These are phyloP conservation scores for Zizania latifolia DNA, from an alignment of 176 grass and related monocot genomes.

Conservation along the genomic window DNA sequence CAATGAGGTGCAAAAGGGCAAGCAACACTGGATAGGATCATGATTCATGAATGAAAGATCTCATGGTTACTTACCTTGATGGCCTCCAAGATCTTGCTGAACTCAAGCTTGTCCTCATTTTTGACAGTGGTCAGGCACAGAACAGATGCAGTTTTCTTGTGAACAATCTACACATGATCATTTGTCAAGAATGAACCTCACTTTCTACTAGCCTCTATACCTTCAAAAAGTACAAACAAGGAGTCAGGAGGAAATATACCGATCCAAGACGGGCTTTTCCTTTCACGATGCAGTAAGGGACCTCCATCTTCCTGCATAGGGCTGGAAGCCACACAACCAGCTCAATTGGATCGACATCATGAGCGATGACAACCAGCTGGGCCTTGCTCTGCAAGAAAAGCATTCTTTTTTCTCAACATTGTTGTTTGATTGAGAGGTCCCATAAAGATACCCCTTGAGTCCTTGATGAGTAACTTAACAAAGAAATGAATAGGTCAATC, in stretches of 20 bases:
- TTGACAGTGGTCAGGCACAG: constrained; percentile 63
- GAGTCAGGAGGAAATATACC: neutral
- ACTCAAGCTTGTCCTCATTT: too few relatives aligned
- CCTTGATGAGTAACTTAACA: neutral
- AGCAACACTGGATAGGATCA: neutral
- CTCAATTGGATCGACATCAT: constrained; percentile 74
- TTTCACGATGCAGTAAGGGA: too few relatives aligned
- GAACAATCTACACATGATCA: constrained; percentile 37
- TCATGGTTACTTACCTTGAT: too few relatives aligned
- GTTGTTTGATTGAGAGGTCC: too few relatives aligned
- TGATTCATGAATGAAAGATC: neutral
- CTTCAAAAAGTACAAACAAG: neutral
- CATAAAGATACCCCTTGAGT: neutral
- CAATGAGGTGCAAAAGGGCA: neutral
- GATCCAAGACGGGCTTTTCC: too few relatives aligned
- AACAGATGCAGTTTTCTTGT: constrained; percentile 65
- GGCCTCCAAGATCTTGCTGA: too few relatives aligned
- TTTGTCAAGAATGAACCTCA: neutral
- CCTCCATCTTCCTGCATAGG: too few relatives aligned
- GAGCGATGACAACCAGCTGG: constrained; percentile 52
- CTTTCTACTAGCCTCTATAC: neutral
- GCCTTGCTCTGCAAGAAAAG: constrained; percentile 53
- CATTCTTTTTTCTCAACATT: neutral
- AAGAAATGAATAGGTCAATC: neutral
- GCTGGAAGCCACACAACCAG: too few relatives aligned